A percentile compares a stretch with the other conserved stretches of the same genome.
phyloP scores from a whole-genome alignment of 495 filamentous ascomycete genomes.

The Xylaria intraflava region DNA sequence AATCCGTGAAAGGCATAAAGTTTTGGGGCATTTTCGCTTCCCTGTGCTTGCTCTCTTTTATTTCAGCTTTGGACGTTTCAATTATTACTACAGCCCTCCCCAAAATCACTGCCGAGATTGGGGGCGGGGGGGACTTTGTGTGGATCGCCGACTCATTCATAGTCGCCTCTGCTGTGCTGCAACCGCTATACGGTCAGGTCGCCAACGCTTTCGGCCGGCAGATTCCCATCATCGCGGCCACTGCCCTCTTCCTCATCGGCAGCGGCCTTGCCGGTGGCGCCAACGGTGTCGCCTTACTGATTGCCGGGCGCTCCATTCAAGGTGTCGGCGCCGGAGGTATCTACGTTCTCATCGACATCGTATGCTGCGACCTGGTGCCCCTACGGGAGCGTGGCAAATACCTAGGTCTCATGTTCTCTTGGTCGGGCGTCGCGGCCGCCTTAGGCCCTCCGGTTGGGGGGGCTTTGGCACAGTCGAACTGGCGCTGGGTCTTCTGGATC shows the following conservation, averaged over 20 bases:
- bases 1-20: too few relatives aligned
- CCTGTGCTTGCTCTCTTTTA: slow-evolving; percentile 1
- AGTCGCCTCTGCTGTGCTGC: too few relatives aligned
- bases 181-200: too few relatives aligned
- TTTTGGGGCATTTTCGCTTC: neutral
- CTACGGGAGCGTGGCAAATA: slow-evolving; percentile 56
- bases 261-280: too few relatives aligned
- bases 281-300: slow-evolving; percentile 4
- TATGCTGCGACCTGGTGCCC: slow-evolving; percentile 63
- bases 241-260: too few relatives aligned
- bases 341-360: slow-evolving; percentile 65
- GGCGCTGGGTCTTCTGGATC: slow-evolving; percentile 72
- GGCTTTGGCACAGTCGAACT: slow-evolving; percentile 51
- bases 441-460: slow-evolving; percentile 60
- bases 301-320: slow-evolving; percentile 68
- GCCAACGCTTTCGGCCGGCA: too few relatives aligned
- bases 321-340: slow-evolving; percentile 76
- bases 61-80: slow-evolving; percentile 32
- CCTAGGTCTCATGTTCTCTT: slow-evolving; percentile 44
- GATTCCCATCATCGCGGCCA: too few relatives aligned
- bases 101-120: slow-evolving; percentile 19
- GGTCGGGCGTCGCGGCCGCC: slow-evolving; percentile 51
- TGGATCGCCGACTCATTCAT: too few relatives aligned
- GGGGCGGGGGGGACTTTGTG: slow-evolving; percentile 14
- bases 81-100: slow-evolving; percentile 37